Evolutionary conservation across 106 monocot genomes (phyloP), one percentile per base, ranked within the genome.

Genomic region (Triglochin maritima): DNA sequence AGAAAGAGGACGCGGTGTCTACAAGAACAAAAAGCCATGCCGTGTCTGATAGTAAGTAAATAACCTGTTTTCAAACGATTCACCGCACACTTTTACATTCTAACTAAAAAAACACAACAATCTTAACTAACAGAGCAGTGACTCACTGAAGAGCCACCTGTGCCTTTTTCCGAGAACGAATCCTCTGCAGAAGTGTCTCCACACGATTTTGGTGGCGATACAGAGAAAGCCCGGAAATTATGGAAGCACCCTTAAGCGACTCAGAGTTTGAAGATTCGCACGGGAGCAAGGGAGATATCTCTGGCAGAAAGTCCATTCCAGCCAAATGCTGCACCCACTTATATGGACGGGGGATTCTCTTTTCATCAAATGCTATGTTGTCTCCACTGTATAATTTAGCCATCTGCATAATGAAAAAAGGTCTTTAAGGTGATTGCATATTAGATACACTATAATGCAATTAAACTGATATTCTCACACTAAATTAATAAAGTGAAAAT

Each of bases 141-240:
- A 99, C 98, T 99, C 89, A 99, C 92, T 72, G 62, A 83, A 99
- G 98, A 89, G 92, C 89, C 89, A 84, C 68, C 49, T 89, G 98
- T 61, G 92, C 86, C 68, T 83, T 82, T 74, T 79, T 99, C 76
- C 98, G 81, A 50, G 79, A 89, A 13, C 92, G 92, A n/a, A 99
- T 86, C 76, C 84, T 84, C 59, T 86, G 92, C 78, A 99, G 56
- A 76, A 99, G 69, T 11, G 86, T 89, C 50, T 83, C 80, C 41
- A 84, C 86, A 64, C 92, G 84, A n/a, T 92, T 88, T 74, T 99
- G 92, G 68, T 65, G 88, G 29, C 92, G 84, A 63, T 99, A 99
- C 48, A 89, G 77, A 49, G 81, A 44, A 64, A 99, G 84, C 3
- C 92, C 86, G 62, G 86, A 77, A 54, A 73, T 66, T 62, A 84